phyloP scores from a whole-genome alignment of 192 early-diverging fungal species.

The Mortierella hygrophila region DNA sequence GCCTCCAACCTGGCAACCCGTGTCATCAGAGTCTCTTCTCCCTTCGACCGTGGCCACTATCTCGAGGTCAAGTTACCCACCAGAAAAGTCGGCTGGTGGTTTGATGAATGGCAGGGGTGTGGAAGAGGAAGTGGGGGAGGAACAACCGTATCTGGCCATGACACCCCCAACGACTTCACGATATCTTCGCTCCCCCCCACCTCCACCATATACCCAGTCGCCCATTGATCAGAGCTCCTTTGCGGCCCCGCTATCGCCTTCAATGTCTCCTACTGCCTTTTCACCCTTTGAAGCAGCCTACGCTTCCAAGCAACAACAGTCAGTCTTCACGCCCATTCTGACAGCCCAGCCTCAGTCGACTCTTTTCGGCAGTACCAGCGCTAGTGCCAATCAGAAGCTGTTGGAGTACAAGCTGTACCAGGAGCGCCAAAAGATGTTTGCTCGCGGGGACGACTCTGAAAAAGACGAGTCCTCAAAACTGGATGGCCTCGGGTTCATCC shows the following conservation, averaged over 20 bases:
- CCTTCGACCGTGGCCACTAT: not conserved
- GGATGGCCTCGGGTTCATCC: constrained; percentile 35
- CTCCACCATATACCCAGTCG: constrained; percentile 44
- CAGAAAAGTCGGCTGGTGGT: constrained; percentile 20
- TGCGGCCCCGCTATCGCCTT: not conserved
- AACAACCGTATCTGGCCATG: constrained; percentile 35
- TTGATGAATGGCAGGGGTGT: not conserved
- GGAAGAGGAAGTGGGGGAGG: not conserved
- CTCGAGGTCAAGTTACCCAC: constrained; percentile 18
- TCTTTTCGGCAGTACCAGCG: not conserved
- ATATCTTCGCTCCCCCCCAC: constrained; percentile 28
- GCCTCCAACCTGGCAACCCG: constrained; percentile 3
- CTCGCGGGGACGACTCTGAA: not conserved
- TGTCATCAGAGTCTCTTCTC: not conserved
- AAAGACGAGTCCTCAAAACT: not conserved
- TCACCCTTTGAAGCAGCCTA: not conserved
- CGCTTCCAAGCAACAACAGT: not conserved
- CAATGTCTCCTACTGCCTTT: not conserved
- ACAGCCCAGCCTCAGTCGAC: not conserved
- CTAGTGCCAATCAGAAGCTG: constrained; percentile 3
- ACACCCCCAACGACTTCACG: constrained; percentile 9
- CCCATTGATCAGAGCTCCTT: not conserved
- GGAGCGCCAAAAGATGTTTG: constrained; percentile 41
- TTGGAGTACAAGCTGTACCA: constrained; percentile 37
- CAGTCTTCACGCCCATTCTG: not conserved